phyloP scores from a whole-genome alignment of 2,329 filamentous ascomycete species.

The Pyricularia sp. region DNA sequence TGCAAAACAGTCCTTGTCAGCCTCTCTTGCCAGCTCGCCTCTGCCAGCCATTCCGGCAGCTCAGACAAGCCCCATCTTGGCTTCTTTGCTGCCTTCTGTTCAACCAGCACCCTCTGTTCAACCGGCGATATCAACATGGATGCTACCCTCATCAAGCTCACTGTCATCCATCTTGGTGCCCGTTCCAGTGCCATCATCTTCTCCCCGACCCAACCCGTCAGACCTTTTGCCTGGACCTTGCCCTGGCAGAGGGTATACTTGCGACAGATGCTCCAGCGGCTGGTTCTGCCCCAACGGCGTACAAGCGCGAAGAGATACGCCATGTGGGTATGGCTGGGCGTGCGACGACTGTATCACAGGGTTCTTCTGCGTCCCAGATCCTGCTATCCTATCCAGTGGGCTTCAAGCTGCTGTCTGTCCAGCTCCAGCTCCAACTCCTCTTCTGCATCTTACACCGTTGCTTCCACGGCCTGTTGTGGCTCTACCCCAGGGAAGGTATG shows the following conservation, averaged over 20 bases:
- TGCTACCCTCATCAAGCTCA: background rate
- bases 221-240: slow-evolving; percentile 14
- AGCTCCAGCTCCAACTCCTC: background rate
- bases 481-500: slow-evolving; percentile 7
- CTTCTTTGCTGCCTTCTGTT: background rate
- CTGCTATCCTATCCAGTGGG: background rate
- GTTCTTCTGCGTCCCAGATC: slow-evolving; percentile 21
- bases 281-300: slow-evolving; percentile 23
- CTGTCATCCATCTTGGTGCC: background rate
- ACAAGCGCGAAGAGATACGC: slow-evolving; percentile 19
- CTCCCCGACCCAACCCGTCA: background rate
- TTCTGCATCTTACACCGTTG: background rate
- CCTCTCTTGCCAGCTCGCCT: background rate
- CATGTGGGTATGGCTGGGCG: slow-evolving; percentile 23
- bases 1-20: background rate
- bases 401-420: slow-evolving; percentile 1
- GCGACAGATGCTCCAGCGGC: slow-evolving; percentile 20
- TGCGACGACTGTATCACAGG: slow-evolving; percentile 21
- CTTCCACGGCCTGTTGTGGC: slow-evolving; percentile 6
- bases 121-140: background rate
- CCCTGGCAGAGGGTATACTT: slow-evolving; percentile 21
- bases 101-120: background rate
- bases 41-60: background rate
- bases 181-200: background rate
- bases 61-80: background rate